Evolutionary conservation across 1,284 basidiomycete species (phyloP), one percentile per base, ranked within the genome.

Genomic region (Cystobasidium pallidum): DNA sequence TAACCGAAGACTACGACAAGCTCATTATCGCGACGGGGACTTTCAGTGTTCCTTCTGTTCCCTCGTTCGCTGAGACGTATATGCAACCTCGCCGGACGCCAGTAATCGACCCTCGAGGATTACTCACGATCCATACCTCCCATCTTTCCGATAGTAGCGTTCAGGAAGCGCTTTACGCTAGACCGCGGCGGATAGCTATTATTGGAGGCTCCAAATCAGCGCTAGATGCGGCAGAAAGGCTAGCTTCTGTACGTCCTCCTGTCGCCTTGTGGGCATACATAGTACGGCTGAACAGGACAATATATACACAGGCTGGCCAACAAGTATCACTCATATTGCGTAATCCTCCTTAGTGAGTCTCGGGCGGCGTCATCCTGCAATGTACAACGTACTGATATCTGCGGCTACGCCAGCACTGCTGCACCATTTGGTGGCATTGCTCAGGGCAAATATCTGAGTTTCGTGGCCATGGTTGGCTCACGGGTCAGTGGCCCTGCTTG

Each of bases 171-270:
- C 24, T 64, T 13, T 64, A 64, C 26, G 62, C 62, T 34, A 21
- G 62, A 19, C 62, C 34, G 13, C 30, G 62, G 30, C 62, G 47
- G 21, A 64, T 77, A 43, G 71, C 74, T 21, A 75, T 77, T 47
- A 70, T 77, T 34, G 76, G 76, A 24, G 76, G 75, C 17, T 75
- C 73, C 13, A 77, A 77, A 51, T 71, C 66, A 55, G 76, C 76
- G 3, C 45, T 77, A 47, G 76, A 77, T 49, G 75, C 75, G 3
- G 70, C 76, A 3, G 76, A 77, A 52, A 57, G 76, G 30, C 72
- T 77, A 24, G 70, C 76, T 7, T 52, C 63, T n/a, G 75, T 66
- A 55, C 62, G 49, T 32, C 51, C 32, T 21, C 4, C 8, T 41
- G 13, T 6, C 4, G 0, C 19, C 19, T 19, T 45, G 43, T 45